Conservation (phyloP, 768 basidiomycete species). For the Dendrothele bispora region DNA sequence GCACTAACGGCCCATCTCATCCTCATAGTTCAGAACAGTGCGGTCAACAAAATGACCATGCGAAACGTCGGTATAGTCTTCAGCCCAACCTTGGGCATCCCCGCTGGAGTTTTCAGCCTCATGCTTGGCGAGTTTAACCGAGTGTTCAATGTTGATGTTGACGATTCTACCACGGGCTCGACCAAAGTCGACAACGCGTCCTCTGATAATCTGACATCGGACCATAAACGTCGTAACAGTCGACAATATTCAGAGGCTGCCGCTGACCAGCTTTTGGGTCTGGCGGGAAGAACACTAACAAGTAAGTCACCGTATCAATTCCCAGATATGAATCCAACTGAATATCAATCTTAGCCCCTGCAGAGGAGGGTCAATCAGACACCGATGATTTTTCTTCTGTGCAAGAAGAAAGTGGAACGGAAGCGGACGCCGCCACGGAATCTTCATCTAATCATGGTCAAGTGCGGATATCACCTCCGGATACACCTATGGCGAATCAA, state of each 20-base stretch:
- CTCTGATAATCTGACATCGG: conserved; percentile 17
- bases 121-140: conserved; percentile 93
- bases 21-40: conserved; percentile 87
- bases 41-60: conserved; percentile 97
- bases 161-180: conserved; percentile 21
- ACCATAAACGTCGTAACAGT: conserved; percentile 71
- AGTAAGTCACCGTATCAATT: conserved; percentile 42
- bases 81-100: conserved; percentile 95
- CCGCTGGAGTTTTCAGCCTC: conserved; percentile 94
- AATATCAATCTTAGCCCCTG: conserved; percentile 28
- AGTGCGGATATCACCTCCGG: conserved; percentile 38
- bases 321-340: no score
- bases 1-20: conserved; percentile 95
- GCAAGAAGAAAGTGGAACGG: conserved; percentile 75
- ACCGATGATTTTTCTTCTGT: conserved; percentile 61
- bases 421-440: conserved; percentile 53
- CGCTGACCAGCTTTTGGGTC: conserved; percentile 79
- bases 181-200: neutral
- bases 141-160: conserved; percentile 80
- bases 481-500: conserved; percentile 46
- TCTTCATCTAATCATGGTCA: conserved; percentile 33
- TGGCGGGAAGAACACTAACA: conserved; percentile 66
- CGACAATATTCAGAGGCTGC: conserved; percentile 81
- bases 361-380: conserved; percentile 69
- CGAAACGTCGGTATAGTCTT: conserved; percentile 99